Percentiles rank a stretch among this genome's conserved stretches.
These are phyloP conservation scores for Torrubiella hemipterigena DNA, from an alignment of 2,329 filamentous ascomycete species.

Conservation along the genomic window DNA sequence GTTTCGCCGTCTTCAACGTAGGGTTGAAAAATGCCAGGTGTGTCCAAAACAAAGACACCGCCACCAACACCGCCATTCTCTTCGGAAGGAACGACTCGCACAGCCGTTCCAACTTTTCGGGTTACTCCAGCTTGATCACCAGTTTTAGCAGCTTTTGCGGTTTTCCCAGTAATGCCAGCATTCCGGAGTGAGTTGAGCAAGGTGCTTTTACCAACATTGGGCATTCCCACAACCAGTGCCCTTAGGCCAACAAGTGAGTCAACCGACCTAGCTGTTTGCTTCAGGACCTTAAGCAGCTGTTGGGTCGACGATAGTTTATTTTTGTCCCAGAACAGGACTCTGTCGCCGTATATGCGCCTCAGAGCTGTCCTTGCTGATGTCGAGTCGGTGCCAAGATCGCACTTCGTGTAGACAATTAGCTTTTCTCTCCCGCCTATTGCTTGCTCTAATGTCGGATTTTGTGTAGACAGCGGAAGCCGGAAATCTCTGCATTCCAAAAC, in stretches of 20 bases:
- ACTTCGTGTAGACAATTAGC: conserved; percentile 84
- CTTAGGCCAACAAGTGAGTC: conserved; percentile 68
- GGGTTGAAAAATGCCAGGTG: conserved; percentile 88
- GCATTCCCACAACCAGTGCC: conserved; percentile 89
- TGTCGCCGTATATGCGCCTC: conserved; percentile 20
- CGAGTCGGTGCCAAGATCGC: conserved; percentile 51
- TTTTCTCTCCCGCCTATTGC: conserved; percentile 60
- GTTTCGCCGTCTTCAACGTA: conserved; percentile 74
- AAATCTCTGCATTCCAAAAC: conserved; percentile 93
- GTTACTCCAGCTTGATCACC: conserved; percentile 86
- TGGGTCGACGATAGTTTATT: conserved; percentile 18
- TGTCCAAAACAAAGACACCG: conserved; percentile 79
- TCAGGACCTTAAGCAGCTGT: conserved; percentile 25
- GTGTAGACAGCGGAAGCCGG: conserved; percentile 75
- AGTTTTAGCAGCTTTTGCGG: conserved; percentile 61
- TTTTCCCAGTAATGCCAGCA: conserved; percentile 38
- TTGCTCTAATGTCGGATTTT: conserved; percentile 81
- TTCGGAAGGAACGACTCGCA: conserved; percentile 53
- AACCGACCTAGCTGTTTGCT: conserved; percentile 16
- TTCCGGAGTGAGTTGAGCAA: conserved; percentile 78
- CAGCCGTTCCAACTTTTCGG: conserved; percentile 67
- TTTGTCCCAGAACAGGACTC: conserved; percentile 32
- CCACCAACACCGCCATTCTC: conserved; percentile 32
- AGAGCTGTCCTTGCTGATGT: conserved; percentile 15
- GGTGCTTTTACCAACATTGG: conserved; percentile 92